Evolutionary conservation across 2,329 filamentous ascomycete genomes (phyloP), one percentile per base, ranked within the genome.

Genomic region (Phaeoacremonium minimum): DNA sequence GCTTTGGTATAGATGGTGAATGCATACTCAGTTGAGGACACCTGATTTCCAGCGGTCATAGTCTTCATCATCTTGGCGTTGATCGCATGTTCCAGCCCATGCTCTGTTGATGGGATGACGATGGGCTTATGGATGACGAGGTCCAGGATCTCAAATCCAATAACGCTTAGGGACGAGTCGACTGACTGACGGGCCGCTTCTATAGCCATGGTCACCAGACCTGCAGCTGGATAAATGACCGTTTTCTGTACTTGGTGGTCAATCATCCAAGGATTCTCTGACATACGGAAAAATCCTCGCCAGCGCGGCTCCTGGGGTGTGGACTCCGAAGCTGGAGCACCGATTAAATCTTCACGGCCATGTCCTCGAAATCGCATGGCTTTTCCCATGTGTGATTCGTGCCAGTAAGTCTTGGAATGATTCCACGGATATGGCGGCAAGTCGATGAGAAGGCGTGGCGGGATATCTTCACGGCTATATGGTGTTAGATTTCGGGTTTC

Each of bases 381-480:
- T 12, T 52, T 48, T 15, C 66, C 67, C 3, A 71, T 47, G 28
- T 69, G 64, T 2, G 68, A 69, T 40, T 78, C 73, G 41, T 72
- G 64, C 73, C 74, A 77, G 48, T 75, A 74, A 2, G 50, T 55
- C 17, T 63, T 70, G 17, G 57, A 52, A 40, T 77, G 73, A 18
- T 77, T 73, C 73, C 74, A 78, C 3, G 69, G 63, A 41, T 77
- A 77, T 1, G 63, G 58, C 3, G 75, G 74, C 19, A 78, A 49
- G 39, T 69, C 63, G 2, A 57, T 46, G 4, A 77, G 52, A 15
- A 63, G 39, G 35, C 50, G 15, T 8, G 42, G 42, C 17, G 39
- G 18, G 7, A 16, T 7, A 4, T 39, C 42, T 19, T 44, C 36
- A 17, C 36, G 38, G 29, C 39, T 39, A 14, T 13, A 11, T 13